Percentiles rank a stretch among this genome's conserved stretches.
phyloP scores from a whole-genome alignment of 352 stramenopile species.

The Pythium oligandrum region DNA sequence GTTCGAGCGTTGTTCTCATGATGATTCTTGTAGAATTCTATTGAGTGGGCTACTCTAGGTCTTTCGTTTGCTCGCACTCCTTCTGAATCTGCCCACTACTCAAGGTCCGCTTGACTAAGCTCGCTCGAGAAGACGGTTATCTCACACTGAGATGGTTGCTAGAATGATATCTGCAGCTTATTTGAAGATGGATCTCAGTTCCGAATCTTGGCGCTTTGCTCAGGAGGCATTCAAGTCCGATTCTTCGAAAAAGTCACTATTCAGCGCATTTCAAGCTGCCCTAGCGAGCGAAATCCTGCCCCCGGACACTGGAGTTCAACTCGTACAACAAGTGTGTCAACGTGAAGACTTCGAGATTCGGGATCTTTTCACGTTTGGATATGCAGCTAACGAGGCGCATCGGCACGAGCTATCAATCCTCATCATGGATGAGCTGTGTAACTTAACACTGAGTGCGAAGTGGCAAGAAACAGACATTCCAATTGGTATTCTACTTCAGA shows the following conservation, averaged over 20 bases:
- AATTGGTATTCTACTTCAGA: conserved; percentile 48
- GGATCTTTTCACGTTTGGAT: conserved; percentile 56
- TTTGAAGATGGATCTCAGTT: not conserved
- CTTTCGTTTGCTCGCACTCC: not conserved
- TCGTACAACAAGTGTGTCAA: conserved; percentile 33
- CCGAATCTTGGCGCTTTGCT: conserved; percentile 23
- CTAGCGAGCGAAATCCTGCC: conserved; percentile 17
- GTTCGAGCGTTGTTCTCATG: too few relatives aligned
- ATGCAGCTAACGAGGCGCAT: conserved; percentile 24
- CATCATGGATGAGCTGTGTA: conserved; percentile 55
- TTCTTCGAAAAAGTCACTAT: conserved; percentile 53
- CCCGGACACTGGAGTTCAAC: conserved; percentile 7
- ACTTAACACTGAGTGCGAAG: conserved; percentile 2
- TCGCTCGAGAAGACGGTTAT: not conserved
- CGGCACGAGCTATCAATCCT: conserved; percentile 33
- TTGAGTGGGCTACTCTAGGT: too few relatives aligned
- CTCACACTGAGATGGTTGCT: not conserved
- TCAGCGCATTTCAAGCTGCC: conserved; percentile 43
- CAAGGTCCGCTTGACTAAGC: too few relatives aligned
- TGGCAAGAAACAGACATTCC: conserved; percentile 13
- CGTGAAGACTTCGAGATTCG: conserved; percentile 59
- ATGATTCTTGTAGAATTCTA: too few relatives aligned
- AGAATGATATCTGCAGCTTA: not conserved
- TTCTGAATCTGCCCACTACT: not conserved
- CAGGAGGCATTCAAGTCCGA: conserved; percentile 42